A percentile compares a stretch with the other conserved stretches of the same genome.
Evolutionary conservation across 2,329 filamentous ascomycete species (phyloP).

Genomic region (Claviceps arundinis): DNA sequence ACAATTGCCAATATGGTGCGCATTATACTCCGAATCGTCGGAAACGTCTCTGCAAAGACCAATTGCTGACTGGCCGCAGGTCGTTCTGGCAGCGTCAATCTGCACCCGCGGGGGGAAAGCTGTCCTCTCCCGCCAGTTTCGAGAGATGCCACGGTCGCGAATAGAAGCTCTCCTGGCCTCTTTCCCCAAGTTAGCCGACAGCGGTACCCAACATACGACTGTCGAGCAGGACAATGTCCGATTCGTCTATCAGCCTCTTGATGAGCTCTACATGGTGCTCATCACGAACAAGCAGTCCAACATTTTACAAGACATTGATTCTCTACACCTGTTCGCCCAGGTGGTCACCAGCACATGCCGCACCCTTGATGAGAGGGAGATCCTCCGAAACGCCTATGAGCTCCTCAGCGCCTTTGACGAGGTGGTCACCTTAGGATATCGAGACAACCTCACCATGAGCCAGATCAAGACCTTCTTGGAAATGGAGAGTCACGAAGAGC

Average conservation of each 20-base stretch:
- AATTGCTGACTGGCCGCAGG: slow-evolving; percentile 37
- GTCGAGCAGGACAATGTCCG: slow-evolving; percentile 99
- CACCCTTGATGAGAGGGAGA: slow-evolving; percentile 89
- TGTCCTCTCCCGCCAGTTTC: slow-evolving; percentile 93
- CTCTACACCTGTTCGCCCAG: slow-evolving; percentile 92
- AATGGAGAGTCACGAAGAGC: slow-evolving; percentile 98
- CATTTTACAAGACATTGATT: slow-evolving; percentile 98
- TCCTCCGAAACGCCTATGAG: slow-evolving; percentile 88
- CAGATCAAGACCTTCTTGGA: slow-evolving; percentile 99
- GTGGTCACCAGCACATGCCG: slow-evolving; percentile 95
- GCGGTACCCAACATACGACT: slow-evolving; percentile 91
- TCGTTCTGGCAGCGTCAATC: slow-evolving; percentile 96
- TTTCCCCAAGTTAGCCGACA: slow-evolving; percentile 94
- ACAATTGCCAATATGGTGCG: slow-evolving; percentile 26
- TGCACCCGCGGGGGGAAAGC: slow-evolving; percentile 97
- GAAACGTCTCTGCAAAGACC: neutral
- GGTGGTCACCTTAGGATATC: slow-evolving; percentile 86
- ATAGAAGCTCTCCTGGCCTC: slow-evolving; percentile 94
- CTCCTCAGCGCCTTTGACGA: slow-evolving; percentile 94
- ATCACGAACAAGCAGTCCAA: slow-evolving; percentile 99
- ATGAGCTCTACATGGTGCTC: slow-evolving; percentile 98
- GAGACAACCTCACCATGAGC: slow-evolving; percentile 88
- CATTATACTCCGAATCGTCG: slow-evolving; percentile 2
- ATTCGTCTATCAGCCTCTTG: slow-evolving; percentile 96
- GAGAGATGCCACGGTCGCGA: slow-evolving; percentile 91